These are phyloP conservation scores for Gaeumannomyces sp. DNA, from an alignment of 2,329 filamentous ascomycete genomes.

Conservation along the genomic window DNA sequence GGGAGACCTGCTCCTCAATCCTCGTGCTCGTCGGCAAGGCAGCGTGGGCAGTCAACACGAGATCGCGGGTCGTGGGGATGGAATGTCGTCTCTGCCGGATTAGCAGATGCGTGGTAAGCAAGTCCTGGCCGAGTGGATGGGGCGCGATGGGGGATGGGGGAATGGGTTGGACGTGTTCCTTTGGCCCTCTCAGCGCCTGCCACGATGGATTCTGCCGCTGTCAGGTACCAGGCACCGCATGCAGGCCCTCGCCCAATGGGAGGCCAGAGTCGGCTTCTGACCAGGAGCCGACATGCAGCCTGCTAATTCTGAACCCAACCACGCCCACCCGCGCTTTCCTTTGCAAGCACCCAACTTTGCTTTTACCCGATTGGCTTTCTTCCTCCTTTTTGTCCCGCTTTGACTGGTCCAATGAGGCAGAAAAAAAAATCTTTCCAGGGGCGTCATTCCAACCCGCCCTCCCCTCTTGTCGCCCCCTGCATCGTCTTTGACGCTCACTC, in stretches of 20 bases:
- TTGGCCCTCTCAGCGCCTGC: not conserved
- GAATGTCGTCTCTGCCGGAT: not conserved
- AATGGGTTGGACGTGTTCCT: not conserved
- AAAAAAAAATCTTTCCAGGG: not conserved
- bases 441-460: not conserved
- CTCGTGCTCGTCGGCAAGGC: not conserved
- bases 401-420: not conserved
- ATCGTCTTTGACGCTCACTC: not conserved
- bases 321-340: not conserved
- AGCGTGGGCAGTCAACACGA: not conserved
- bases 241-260: not conserved
- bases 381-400: conserved; percentile 11
- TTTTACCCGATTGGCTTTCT: conserved; percentile 12
- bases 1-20: not conserved
- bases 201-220: conserved; percentile 1
- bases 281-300: not conserved
- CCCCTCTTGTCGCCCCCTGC: not conserved
- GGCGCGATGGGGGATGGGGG: too few relatives aligned
- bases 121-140: not conserved
- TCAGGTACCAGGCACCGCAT: not conserved
- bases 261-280: not conserved
- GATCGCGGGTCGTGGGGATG: not conserved
- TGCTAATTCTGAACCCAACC: not conserved
- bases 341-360: not conserved
- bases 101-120: not conserved